Percentiles rank a stretch among this genome's conserved stretches.
phyloP scores from a whole-genome alignment of 257 asterid genomes.

The Sherardia arvensis region DNA sequence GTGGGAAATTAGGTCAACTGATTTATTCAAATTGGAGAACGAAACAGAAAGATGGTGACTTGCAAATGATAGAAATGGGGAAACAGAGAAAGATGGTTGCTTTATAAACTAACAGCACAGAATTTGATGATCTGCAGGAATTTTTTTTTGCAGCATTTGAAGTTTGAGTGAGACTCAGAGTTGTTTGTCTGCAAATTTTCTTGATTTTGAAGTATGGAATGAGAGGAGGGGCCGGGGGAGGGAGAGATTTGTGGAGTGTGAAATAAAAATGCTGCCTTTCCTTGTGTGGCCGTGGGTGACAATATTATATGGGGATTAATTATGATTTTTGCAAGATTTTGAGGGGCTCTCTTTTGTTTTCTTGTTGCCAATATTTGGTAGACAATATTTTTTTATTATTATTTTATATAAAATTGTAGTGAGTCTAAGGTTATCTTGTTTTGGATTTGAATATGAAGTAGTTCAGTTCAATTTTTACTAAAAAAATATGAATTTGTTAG shows the following conservation, averaged over 20 bases:
- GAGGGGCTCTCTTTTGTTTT: not conserved
- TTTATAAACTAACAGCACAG: not conserved
- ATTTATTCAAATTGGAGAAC: slow-evolving; percentile 11
- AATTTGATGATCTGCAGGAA: not conserved
- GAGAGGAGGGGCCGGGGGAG: slow-evolving; percentile 5
- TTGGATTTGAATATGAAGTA: too few relatives aligned
- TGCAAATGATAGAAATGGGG: not conserved
- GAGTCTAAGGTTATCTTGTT: too few relatives aligned
- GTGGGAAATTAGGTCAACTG: slow-evolving; percentile 53
- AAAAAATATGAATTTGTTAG: too few relatives aligned
- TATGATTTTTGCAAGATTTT: slow-evolving; percentile 14
- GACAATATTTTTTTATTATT: not conserved
- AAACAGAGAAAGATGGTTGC: slow-evolving; percentile 5
- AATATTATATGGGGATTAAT: not conserved
- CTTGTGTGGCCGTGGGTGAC: slow-evolving; percentile 4
- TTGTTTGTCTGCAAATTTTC: not conserved
- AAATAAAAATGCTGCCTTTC: not conserved
- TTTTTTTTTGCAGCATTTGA: not conserved
- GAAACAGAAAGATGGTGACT: slow-evolving; percentile 7
- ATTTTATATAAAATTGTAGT: too few relatives aligned
- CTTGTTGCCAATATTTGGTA: not conserved
- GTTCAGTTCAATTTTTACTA: too few relatives aligned
- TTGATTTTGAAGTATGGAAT: slow-evolving; percentile 19
- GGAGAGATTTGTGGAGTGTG: not conserved
- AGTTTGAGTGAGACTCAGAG: not conserved